Conservation (phyloP, 1,284 basidiomycete genomes). For the Ustilago sp. region DNA sequence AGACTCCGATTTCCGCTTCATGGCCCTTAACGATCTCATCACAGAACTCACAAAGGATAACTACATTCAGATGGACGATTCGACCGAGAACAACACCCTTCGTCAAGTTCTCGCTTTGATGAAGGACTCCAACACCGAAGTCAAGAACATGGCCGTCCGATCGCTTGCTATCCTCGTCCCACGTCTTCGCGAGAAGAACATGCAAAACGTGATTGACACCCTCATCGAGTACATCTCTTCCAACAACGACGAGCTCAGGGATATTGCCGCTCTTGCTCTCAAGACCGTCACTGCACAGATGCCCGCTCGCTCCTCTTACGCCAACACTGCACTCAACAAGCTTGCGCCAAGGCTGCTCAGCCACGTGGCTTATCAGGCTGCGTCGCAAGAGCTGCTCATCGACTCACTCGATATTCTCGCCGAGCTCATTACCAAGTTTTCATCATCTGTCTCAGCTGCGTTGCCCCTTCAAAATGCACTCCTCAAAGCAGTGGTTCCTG, state of each 20-base stretch:
- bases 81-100: slow-evolving; percentile 80
- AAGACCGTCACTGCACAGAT: slow-evolving; percentile 94
- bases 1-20: slow-evolving; percentile 66
- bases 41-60: slow-evolving; percentile 48
- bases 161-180: slow-evolving; percentile 88
- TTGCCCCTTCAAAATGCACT: slow-evolving; percentile 73
- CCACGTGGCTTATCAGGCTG: slow-evolving; percentile 71
- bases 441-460: slow-evolving; percentile 70
- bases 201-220: slow-evolving; percentile 86
- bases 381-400: slow-evolving; percentile 84
- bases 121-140: slow-evolving; percentile 94
- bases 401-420: slow-evolving; percentile 91
- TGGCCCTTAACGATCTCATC: slow-evolving; percentile 67
- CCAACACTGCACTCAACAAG: slow-evolving; percentile 82
- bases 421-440: slow-evolving; percentile 82
- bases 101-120: slow-evolving; percentile 84
- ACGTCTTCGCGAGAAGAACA: slow-evolving; percentile 82
- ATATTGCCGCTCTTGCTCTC: slow-evolving; percentile 90
- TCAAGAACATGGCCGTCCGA: slow-evolving; percentile 86
- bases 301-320: slow-evolving; percentile 81
- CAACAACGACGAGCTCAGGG: slow-evolving; percentile 88
- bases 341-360: slow-evolving; percentile 84
- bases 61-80: slow-evolving; percentile 54
- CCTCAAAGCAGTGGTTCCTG: slow-evolving; percentile 76
- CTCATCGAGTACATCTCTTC: slow-evolving; percentile 85